Evolutionary conservation across 345 rosid genomes (phyloP).

Genomic region (Hibiscus syriacus): DNA sequence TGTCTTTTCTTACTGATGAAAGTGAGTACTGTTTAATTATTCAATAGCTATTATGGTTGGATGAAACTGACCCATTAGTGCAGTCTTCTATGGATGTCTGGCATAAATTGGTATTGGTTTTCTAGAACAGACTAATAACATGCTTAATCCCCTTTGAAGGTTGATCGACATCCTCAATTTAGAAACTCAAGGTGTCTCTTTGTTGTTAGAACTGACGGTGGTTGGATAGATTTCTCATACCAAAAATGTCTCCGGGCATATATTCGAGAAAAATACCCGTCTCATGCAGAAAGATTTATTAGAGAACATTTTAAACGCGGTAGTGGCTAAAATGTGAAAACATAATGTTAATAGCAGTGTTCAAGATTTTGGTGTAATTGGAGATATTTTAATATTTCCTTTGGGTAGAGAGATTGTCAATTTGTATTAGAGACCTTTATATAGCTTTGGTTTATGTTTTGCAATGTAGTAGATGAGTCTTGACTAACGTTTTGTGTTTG

Average conservation of each 20-base stretch:
- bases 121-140: conserved; percentile 15
- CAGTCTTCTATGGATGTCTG: neutral
- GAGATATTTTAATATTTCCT: neutral
- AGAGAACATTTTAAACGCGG: conserved; percentile 67
- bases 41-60: neutral
- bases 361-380: neutral
- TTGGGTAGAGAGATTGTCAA: neutral
- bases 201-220: conserved; percentile 91
- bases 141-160: conserved; percentile 33
- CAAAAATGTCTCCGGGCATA: conserved; percentile 85
- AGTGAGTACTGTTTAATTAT: neutral
- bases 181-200: conserved; percentile 77
- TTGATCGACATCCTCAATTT: conserved; percentile 85
- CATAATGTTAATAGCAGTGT: conserved; percentile 2
- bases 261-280: conserved; percentile 61
- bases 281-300: conserved; percentile 71
- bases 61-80: neutral
- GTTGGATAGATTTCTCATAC: conserved; percentile 94
- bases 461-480: conserved; percentile 25
- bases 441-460: conserved; percentile 20
- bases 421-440: neutral
- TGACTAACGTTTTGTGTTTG: conserved; percentile 19
- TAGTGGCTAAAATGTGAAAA: conserved; percentile 25
- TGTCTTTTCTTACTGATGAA: neutral
- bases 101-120: neutral